Evolutionary conservation across 2,329 filamentous ascomycete species (phyloP).

Genomic region (Claviceps pazoutovae): DNA sequence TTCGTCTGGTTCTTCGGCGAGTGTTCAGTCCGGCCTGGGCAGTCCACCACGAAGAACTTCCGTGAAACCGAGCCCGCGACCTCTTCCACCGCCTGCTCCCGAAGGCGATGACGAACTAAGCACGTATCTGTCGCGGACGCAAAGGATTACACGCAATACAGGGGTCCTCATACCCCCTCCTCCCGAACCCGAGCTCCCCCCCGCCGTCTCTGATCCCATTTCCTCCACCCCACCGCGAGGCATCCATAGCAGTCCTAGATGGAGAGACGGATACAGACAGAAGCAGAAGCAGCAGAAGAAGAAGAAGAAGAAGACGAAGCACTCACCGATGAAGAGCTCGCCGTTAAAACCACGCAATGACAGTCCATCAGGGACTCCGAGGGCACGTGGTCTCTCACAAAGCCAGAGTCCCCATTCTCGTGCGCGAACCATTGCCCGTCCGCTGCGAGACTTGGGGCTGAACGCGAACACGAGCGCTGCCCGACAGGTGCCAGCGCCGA

Average conservation of each 20-base stretch:
- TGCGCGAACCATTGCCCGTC: neutral
- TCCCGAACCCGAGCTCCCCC: conserved; percentile 52
- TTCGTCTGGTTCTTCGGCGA: conserved; percentile 8
- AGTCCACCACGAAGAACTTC: conserved; percentile 26
- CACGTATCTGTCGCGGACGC: conserved; percentile 16
- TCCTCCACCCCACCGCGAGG: conserved; percentile 42
- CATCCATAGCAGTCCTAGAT: conserved; percentile 44
- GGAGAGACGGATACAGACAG: conserved; percentile 20
- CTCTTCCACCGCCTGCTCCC: conserved; percentile 29
- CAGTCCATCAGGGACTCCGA: conserved; percentile 10
- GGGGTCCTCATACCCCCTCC: conserved; percentile 13
- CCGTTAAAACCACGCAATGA: conserved; percentile 32
- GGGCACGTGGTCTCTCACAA: conserved; percentile 3
- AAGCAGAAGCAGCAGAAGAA: conserved; percentile 17
- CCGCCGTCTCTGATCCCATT: conserved; percentile 37
- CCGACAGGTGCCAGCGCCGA: conserved; percentile 26
- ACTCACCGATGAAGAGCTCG: conserved; percentile 29
- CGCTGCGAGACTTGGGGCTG: conserved; percentile 3
- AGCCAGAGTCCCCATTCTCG: conserved; percentile 1
- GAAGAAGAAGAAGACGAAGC: neutral
- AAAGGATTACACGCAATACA: conserved; percentile 18
- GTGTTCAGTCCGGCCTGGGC: conserved; percentile 19
- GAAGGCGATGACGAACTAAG: conserved; percentile 17
- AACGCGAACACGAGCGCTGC: conserved; percentile 19
- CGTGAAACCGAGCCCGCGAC: conserved; percentile 29